These are phyloP conservation scores for Clonostachys solani DNA, from an alignment of 2,329 filamentous ascomycete species.

Conservation along the genomic window DNA sequence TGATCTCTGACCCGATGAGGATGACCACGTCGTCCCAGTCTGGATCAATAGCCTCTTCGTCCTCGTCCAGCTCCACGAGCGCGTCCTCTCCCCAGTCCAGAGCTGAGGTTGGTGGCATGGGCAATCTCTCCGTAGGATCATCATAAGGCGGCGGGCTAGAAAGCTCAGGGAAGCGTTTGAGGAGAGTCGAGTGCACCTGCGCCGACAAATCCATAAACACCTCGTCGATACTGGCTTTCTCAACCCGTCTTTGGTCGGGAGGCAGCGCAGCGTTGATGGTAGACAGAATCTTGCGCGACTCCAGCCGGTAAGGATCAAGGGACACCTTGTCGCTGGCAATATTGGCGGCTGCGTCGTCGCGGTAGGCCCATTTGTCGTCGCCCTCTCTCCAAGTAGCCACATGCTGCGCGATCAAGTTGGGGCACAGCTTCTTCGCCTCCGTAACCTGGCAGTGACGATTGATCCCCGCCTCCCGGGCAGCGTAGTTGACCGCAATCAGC, in stretches of 20 bases:
- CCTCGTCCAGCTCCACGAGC: constrained; percentile 72
- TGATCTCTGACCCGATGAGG: constrained; percentile 82
- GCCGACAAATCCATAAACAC: constrained; percentile 90
- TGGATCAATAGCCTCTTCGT: constrained; percentile 76
- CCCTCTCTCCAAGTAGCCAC: constrained; percentile 94
- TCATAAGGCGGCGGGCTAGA: constrained; percentile 62
- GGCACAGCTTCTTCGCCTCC: constrained; percentile 85
- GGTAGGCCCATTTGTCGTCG: constrained; percentile 88
- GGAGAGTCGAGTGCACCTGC: constrained; percentile 71
- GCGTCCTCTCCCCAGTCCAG: constrained; percentile 82
- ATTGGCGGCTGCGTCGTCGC: constrained; percentile 71
- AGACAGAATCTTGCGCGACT: constrained; percentile 78
- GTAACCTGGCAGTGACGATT: constrained; percentile 71
- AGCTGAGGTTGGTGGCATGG: constrained; percentile 62
- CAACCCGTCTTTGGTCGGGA: constrained; percentile 63
- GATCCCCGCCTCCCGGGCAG: constrained; percentile 77
- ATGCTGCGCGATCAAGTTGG: constrained; percentile 80
- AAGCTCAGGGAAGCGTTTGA: constrained; percentile 75
- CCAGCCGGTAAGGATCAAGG: constrained; percentile 82
- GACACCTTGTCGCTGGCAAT: constrained; percentile 92
- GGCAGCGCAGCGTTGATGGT: constrained; percentile 73
- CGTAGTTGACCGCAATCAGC: constrained; percentile 94
- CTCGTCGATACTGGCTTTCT: constrained; percentile 95
- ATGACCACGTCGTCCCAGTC: constrained; percentile 97
- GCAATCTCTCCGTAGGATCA: constrained; percentile 66